phyloP scores from a whole-genome alignment of 768 basidiomycete species.

The Termitomyces sp. region DNA sequence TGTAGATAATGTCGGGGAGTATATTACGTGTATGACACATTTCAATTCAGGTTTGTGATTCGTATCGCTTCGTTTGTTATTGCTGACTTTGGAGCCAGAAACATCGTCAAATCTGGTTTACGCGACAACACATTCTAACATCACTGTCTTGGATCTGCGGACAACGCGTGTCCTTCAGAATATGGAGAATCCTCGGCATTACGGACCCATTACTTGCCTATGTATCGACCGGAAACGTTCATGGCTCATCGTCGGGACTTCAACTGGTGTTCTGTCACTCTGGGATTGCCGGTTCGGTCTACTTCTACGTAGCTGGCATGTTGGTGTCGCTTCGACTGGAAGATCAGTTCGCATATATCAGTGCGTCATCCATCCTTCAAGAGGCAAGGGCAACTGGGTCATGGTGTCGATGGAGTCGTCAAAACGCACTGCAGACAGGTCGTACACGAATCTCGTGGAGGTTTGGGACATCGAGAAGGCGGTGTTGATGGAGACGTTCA shows the following conservation, averaged over 20 bases:
- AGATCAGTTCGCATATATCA: slow-evolving; percentile 60
- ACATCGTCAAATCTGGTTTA: slow-evolving; percentile 78
- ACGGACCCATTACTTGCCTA: slow-evolving; percentile 80
- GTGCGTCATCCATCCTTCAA: slow-evolving; percentile 77
- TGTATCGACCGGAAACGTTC: slow-evolving; percentile 80
- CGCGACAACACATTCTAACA: slow-evolving; percentile 74
- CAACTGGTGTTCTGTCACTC: slow-evolving; percentile 75
- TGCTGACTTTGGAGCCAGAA: slow-evolving; percentile 29
- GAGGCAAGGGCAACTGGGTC: slow-evolving; percentile 86
- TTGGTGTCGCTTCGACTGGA: slow-evolving; percentile 48
- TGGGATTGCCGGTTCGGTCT: slow-evolving; percentile 97
- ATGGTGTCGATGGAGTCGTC: slow-evolving; percentile 72
- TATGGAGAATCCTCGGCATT: slow-evolving; percentile 81
- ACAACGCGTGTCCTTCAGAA: slow-evolving; percentile 73
- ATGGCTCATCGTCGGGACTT: slow-evolving; percentile 89
- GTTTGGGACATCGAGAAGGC: slow-evolving; percentile 92
- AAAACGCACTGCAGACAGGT: slow-evolving; percentile 32
- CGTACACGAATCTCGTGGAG: slow-evolving; percentile 58
- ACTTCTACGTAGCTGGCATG: slow-evolving; percentile 82
- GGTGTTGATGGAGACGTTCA: slow-evolving; percentile 72
- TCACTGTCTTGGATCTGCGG: slow-evolving; percentile 76
- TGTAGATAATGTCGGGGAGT: slow-evolving; percentile 67
- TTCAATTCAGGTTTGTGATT: slow-evolving; percentile 59
- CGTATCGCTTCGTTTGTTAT: background rate
- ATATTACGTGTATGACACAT: slow-evolving; percentile 79